Evolutionary conservation across 1,284 basidiomycete species (phyloP), one percentile per base, ranked within the genome.

Genomic region (Rhodotorula sp.): DNA sequence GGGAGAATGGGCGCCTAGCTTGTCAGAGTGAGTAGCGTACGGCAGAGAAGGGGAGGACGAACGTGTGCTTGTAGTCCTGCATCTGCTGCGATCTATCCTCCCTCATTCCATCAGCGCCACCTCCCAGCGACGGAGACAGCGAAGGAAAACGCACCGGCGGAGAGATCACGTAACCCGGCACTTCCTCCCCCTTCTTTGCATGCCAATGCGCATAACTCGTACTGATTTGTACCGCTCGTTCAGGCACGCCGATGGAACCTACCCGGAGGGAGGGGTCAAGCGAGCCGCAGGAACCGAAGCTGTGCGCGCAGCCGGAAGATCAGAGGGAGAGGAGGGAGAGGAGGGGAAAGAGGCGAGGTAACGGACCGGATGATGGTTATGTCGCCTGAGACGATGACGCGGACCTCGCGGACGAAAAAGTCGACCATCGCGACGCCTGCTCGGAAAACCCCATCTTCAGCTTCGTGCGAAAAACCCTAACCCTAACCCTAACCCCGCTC

Each of bases 171-270:
- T 92, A 92, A 13, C 90, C 86, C 36, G 55, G 55, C 55, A n/a
- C 63, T 77, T 75, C 32, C 15, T 39, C 79, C 76, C 49, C 67
- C 36, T 54, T 69, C 76, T 36, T 78, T 79, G 52, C 78, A 78
- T 90, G 90, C 79, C 89, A 85, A 79, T 86, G 91, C 79, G 92
- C 89, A 74, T 90, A 86, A 78, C 92, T 91, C 70, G 90, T 84
- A 64, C 82, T 86, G 46, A 92, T 84, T 29, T 86, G 84, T 24
- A 91, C 83, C 71, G 88, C 87, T 1, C 86, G 83, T 73, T 55
- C 22, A 4, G 68, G 68, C 13, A 90, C 83, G 24, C 90, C 87
- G 20, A 92, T 83, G 22, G 89, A 85, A 27, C 89, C 90, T 36
- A 91, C 87, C 11, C 87, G 86, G 20, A 88, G 82, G 2, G 72